A percentile compares a stretch with the other conserved stretches of the same genome.
These are phyloP conservation scores for Globisporangium uncinulatum DNA, from an alignment of 352 stramenopile species.

Conservation along the genomic window DNA sequence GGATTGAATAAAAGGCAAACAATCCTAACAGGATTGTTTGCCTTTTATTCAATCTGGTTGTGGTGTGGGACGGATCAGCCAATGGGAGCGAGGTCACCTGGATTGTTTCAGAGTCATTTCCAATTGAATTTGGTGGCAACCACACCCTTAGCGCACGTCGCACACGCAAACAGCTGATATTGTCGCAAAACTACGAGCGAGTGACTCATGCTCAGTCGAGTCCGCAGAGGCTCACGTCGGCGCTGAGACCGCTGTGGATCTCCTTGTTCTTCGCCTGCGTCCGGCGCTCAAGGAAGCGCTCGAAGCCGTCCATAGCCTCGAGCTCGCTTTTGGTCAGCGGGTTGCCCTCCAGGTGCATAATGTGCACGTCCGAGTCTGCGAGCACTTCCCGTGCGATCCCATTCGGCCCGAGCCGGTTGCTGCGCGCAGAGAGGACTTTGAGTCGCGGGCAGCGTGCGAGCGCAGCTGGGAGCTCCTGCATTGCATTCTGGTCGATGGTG, in stretches of 20 bases:
- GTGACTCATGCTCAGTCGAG: conserved; percentile 35
- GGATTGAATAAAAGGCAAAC: no score
- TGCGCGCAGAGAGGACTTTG: conserved; percentile 60
- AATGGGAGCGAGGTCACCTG: no score
- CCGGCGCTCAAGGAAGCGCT: conserved; percentile 66
- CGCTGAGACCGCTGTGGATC: conserved; percentile 69
- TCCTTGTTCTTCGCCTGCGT: conserved; percentile 86
- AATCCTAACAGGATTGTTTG: no score
- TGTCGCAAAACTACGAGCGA: background rate
- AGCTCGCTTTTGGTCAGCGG: conserved; percentile 74
- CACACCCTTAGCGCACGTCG: no score
- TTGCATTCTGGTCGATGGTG: conserved; percentile 53
- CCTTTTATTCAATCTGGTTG: no score
- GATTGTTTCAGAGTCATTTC: no score
- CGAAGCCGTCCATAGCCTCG: conserved; percentile 70
- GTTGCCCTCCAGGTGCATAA: conserved; percentile 82
- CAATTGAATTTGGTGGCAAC: no score
- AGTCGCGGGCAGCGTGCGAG: conserved; percentile 63
- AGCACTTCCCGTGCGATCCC: conserved; percentile 57
- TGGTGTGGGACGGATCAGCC: no score
- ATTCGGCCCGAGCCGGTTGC: conserved; percentile 34
- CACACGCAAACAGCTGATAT: no score
- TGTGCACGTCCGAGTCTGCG: conserved; percentile 51
- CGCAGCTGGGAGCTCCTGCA: conserved; percentile 35
- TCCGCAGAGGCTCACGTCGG: conserved; percentile 77